Evolutionary conservation across 768 basidiomycete species (phyloP), one percentile per base, ranked within the genome.

Genomic region (Solioccasus polychromus): DNA sequence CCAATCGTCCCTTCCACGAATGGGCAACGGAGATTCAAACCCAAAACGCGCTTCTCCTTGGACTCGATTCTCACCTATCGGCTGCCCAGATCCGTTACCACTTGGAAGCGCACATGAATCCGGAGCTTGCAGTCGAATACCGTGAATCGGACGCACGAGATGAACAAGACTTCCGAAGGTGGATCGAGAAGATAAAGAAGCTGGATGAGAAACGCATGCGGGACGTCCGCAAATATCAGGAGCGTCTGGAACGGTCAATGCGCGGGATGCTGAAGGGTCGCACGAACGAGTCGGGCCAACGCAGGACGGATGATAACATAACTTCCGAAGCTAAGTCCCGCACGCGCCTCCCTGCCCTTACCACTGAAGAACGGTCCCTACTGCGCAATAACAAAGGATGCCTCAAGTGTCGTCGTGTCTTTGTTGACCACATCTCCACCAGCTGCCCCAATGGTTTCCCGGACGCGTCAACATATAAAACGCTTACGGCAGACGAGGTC

Each of bases 371-470:
- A 41, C 35, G 42, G 0, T 8, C 41, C 0, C 40, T 61, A 0
- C 49, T 68, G 0, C 5, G 12, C 0, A 45, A 58, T 0, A 47
- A 60, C 24, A 22, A 48, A 2, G 59, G 66, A 0, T 68, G 68
- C 26, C 44, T 54, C 43, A 59, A 64, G n/a, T 68, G 66, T 28
- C 41, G 54, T 0, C 23, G 14, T 15, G 5, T 32, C 31, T 32
- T 32, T 15, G 14, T 32, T 15, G 31, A 32, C 31, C 30, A 6
- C 37, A 52, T 14, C 52, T 45, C 6, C 26, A 47, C 1, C 42
- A 68, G 1, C 39, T 68, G 67, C 37, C 48, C 46, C 0, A 49
- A 53, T 19, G 54, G 49, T 1, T 64, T 57, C 36, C 63, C 62
- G 0, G 25, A 52, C 9, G 38, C 34, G 0, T 26, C 37, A 0